Evolutionary conservation across 345 rosid species (phyloP).

Genomic region (Psidium guajava): DNA sequence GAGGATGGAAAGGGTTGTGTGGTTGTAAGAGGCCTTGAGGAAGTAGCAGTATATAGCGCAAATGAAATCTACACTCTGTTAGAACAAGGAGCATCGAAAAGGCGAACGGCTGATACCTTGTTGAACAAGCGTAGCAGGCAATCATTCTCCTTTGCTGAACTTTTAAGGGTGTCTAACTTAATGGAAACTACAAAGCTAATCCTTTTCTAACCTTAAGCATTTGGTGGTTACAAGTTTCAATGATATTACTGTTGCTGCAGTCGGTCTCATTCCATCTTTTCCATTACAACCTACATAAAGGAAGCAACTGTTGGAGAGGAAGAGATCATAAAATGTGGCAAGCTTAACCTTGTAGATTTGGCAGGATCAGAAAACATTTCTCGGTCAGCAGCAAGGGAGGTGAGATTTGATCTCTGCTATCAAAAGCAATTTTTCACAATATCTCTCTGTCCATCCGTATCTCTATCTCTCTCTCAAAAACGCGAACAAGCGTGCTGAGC

Average conservation of each 20-base stretch:
- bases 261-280: slow-evolving; percentile 92
- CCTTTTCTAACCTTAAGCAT: neutral
- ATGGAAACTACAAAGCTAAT: neutral
- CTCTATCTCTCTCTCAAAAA: neutral
- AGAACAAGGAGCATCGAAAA: slow-evolving; percentile 73
- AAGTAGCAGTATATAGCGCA: slow-evolving; percentile 86
- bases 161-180: neutral
- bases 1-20: slow-evolving; percentile 94
- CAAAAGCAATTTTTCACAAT: neutral
- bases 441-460: neutral
- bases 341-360: slow-evolving; percentile 95
- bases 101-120: slow-evolving; percentile 85
- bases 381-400: slow-evolving; percentile 86
- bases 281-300: slow-evolving; percentile 66
- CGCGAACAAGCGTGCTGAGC: neutral
- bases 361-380: slow-evolving; percentile 96
- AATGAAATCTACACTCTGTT: slow-evolving; percentile 74
- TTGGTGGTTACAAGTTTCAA: neutral
- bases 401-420: slow-evolving; percentile 1
- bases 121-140: slow-evolving; percentile 87
- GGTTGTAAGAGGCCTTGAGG: slow-evolving; percentile 83
- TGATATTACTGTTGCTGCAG: slow-evolving; percentile 21
- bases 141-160: neutral
- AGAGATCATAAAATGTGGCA: slow-evolving; percentile 88
- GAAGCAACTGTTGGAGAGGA: slow-evolving; percentile 83